A percentile compares a stretch with the other conserved stretches of the same genome.
Evolutionary conservation across 768 basidiomycete genomes (phyloP).

Genomic region (Auricularia cornea): DNA sequence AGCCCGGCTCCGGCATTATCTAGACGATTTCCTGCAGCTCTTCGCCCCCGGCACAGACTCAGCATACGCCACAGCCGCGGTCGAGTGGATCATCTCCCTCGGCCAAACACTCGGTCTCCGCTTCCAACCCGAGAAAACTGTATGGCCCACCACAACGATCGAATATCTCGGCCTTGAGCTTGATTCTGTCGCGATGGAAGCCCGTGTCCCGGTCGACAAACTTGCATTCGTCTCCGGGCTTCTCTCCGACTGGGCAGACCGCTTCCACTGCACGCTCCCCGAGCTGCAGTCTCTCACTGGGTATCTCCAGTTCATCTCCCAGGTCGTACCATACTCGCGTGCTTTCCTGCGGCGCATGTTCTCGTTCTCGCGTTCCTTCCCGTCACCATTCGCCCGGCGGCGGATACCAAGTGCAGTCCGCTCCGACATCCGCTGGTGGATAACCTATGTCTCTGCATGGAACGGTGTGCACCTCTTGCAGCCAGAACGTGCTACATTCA

Average conservation of each 20-base stretch:
- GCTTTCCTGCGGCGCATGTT: conserved; percentile 15
- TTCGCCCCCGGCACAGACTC: conserved; percentile 5
- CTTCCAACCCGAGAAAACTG: conserved; percentile 23
- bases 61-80: conserved; percentile 7
- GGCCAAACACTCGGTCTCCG: conserved; percentile 21
- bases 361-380: conserved; percentile 7
- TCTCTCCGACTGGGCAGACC: conserved; percentile 14
- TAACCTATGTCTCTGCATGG: conserved; percentile 16
- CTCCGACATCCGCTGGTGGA: conserved; percentile 28
- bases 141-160: conserved; percentile 7
- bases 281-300: conserved; percentile 27
- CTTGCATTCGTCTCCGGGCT: conserved; percentile 19
- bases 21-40: conserved; percentile 27
- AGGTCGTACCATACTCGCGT: conserved; percentile 24
- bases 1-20: conserved; percentile 22
- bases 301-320: conserved; percentile 26
- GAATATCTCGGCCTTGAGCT: conserved; percentile 16
- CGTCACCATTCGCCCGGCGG: conserved; percentile 7
- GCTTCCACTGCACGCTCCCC: conserved; percentile 13
- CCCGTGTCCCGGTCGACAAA: conserved; percentile 24
- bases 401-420: conserved; percentile 16
- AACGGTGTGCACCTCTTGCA: conserved; percentile 19
- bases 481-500: conserved; percentile 4
- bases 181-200: conserved; percentile 23
- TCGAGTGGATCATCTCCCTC: conserved; percentile 23